These are phyloP conservation scores for Pseudoneurospora amorphoporcata DNA, from an alignment of 495 filamentous ascomycete species.

Conservation along the genomic window DNA sequence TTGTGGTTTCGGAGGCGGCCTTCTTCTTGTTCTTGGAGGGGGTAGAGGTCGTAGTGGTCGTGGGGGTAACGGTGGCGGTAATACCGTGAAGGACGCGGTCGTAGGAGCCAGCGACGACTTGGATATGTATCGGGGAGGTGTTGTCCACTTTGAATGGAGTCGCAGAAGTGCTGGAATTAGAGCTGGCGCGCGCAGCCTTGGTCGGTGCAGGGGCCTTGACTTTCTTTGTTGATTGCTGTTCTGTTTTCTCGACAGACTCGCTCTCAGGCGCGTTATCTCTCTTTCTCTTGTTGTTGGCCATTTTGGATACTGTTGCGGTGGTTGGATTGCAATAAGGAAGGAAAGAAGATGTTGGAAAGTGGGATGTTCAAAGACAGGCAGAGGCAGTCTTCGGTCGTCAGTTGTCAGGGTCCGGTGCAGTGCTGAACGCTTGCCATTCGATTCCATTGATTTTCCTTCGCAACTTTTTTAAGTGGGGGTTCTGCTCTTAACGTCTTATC, in stretches of 20 bases:
- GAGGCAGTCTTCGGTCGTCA: not conserved
- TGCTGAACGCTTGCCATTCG: conserved; percentile 4
- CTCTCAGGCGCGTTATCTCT: conserved; percentile 34
- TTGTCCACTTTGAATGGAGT: conserved; percentile 18
- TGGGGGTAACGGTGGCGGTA: conserved; percentile 53
- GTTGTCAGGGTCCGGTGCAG: conserved; percentile 1
- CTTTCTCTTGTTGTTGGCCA: conserved; percentile 62
- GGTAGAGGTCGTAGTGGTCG: conserved; percentile 4
- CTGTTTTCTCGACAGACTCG: conserved; percentile 8
- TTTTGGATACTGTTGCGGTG: conserved; percentile 22
- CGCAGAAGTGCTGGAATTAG: conserved; percentile 1
- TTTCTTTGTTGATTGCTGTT: conserved; percentile 25
- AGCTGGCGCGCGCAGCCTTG: not conserved
- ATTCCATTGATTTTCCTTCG: not conserved
- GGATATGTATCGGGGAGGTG: conserved; percentile 47
- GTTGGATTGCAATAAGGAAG: not conserved
- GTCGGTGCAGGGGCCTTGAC: conserved; percentile 18
- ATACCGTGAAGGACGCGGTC: conserved; percentile 89
- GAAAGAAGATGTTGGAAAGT: not conserved
- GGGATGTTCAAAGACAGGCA: not conserved
- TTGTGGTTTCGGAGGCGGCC: not conserved
- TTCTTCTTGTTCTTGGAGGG: conserved; percentile 6
- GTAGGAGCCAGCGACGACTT: conserved; percentile 90
- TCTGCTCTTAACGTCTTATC: conserved; percentile 8
- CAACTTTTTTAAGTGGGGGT: conserved; percentile 15